phyloP scores from a whole-genome alignment of 1,284 basidiomycete genomes.

The Agroathelia rolfsii region DNA sequence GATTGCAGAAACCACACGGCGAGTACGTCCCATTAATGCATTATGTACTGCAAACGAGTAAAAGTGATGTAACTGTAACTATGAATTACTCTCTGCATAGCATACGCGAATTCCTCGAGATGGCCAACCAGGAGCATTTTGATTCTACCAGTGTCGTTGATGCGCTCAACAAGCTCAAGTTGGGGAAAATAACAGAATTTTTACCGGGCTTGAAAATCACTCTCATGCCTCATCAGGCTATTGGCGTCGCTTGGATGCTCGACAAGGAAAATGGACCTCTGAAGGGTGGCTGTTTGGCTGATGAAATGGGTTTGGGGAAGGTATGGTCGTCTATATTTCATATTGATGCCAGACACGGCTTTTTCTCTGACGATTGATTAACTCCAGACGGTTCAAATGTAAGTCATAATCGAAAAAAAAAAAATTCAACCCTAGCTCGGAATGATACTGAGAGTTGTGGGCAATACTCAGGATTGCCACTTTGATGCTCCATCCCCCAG shows the following conservation, averaged over 20 bases:
- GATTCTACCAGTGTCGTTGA: conserved; percentile 43
- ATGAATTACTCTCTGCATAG: conserved; percentile 25
- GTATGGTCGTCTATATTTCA: conserved; percentile 16
- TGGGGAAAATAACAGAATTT: conserved; percentile 29
- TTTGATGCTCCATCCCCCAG: conserved; percentile 51
- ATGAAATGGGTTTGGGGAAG: conserved; percentile 65
- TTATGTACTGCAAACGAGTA: too few species aligned
- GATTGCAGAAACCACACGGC: too few species aligned
- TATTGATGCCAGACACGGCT: conserved; percentile 1
- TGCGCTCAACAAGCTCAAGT: conserved; percentile 33
- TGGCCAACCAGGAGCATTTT: conserved; percentile 45
- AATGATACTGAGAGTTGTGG: background rate
- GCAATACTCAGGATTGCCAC: conserved; percentile 51
- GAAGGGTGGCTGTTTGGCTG: conserved; percentile 72
- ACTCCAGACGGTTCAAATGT: conserved; percentile 37
- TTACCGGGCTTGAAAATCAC: conserved; percentile 55
- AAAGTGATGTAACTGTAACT: too few species aligned
- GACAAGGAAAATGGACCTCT: conserved; percentile 40
- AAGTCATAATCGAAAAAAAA: conserved; percentile 10
- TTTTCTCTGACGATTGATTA: background rate
- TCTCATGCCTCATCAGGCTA: conserved; percentile 60
- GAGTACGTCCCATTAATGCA: too few species aligned
- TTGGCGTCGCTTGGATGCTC: conserved; percentile 67
- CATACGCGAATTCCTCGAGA: conserved; percentile 42
- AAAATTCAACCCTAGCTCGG: background rate